phyloP scores from a whole-genome alignment of 345 rosid species.

The Rhodamnia argentea region DNA sequence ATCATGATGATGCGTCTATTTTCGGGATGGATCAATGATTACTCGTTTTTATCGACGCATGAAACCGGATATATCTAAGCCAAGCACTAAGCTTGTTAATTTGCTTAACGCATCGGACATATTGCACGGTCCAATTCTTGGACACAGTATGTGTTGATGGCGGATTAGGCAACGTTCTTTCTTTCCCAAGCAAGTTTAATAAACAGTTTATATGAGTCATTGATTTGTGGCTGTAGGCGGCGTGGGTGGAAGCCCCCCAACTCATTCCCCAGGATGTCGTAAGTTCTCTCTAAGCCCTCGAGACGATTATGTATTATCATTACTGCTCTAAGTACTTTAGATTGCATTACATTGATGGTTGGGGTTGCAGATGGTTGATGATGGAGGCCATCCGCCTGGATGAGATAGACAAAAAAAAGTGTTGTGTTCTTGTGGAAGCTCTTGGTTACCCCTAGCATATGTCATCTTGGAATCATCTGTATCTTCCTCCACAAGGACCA shows the following conservation, averaged over 20 bases:
- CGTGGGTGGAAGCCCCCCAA: neutral
- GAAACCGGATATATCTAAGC: neutral
- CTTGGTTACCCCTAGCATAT: neutral
- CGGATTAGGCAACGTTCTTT: neutral
- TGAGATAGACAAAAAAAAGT: neutral
- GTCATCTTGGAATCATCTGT: neutral
- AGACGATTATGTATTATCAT: neutral
- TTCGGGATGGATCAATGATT: neutral
- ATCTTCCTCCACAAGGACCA: neutral
- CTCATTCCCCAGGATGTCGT: neutral
- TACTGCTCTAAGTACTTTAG: too few relatives aligned
- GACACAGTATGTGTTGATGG: neutral
- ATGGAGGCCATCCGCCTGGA: neutral
- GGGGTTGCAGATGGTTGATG: neutral
- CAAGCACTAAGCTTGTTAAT: too few relatives aligned
- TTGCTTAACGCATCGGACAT: neutral
- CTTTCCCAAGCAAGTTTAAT: neutral
- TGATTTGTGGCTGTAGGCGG: neutral
- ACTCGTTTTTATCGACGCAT: neutral
- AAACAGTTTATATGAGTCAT: neutral
- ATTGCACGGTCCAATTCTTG: neutral
- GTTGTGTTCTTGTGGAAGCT: neutral
- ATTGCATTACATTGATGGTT: too few relatives aligned
- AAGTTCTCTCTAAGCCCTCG: neutral
- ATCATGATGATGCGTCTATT: neutral